A percentile compares a stretch with the other conserved stretches of the same genome.
These are phyloP conservation scores for Carex parvula DNA, from an alignment of 176 grass and related monocot genomes.

Conservation along the genomic window DNA sequence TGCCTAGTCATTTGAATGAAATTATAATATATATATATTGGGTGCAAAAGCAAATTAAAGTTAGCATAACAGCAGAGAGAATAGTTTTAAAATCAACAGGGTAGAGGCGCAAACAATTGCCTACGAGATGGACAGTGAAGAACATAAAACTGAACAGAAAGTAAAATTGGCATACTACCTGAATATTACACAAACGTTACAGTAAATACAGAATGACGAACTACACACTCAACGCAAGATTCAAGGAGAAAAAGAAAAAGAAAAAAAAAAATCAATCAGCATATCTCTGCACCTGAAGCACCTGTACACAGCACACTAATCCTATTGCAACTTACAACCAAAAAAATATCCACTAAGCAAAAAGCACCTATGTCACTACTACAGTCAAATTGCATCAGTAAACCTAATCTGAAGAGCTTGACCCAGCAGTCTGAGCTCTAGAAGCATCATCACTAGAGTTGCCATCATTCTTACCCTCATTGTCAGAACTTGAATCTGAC, in stretches of 20 bases:
- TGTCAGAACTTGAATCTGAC: slow-evolving; percentile 62
- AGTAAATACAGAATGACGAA: background rate
- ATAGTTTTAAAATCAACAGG: background rate
- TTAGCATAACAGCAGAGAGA: background rate
- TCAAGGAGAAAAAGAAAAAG: background rate
- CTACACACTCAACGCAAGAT: background rate
- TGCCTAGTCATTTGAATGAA: background rate
- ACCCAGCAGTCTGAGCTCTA: slow-evolving; percentile 44
- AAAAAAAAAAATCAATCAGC: background rate
- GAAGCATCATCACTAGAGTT: slow-evolving; percentile 23
- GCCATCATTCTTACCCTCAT: slow-evolving; percentile 35
- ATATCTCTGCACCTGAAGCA: background rate
- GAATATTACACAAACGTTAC: slow-evolving; percentile 14
- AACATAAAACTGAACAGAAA: background rate
- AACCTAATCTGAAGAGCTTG: slow-evolving; percentile 40
- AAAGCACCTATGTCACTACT: slow-evolving; percentile 14
- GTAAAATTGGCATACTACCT: background rate
- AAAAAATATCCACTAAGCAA: background rate
- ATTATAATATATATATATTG: background rate
- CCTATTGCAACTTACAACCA: background rate
- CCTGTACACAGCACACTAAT: slow-evolving; percentile 22
- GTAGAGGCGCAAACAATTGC: background rate
- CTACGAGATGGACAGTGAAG: background rate
- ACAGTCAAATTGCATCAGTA: slow-evolving; percentile 8
- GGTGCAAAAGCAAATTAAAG: background rate